Percentiles rank a stretch among this genome's conserved stretches.
These are phyloP conservation scores for Starmerella scarabaei DNA, from an alignment of 805 yeast species.

Conservation along the genomic window DNA sequence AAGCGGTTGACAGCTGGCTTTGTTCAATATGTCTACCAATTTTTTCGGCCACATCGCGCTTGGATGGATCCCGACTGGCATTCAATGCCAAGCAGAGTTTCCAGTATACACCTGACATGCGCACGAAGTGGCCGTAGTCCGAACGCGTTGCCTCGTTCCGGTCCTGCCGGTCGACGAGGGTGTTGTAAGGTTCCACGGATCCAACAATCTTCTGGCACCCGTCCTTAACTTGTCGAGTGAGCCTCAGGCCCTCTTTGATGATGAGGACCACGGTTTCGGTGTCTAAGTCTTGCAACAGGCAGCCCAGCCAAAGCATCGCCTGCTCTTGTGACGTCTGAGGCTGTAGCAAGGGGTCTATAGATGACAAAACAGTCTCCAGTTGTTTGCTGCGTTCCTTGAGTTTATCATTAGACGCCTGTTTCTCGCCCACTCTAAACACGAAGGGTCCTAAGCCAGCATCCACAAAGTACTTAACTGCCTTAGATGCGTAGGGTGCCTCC, in stretches of 20 bases:
- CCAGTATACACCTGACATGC: slow-evolving; percentile 43
- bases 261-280: slow-evolving; percentile 36
- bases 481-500: slow-evolving; percentile 45
- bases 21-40: background rate
- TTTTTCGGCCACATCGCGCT: background rate
- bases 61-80: slow-evolving; percentile 11
- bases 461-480: slow-evolving; percentile 50
- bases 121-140: slow-evolving; percentile 50
- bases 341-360: background rate
- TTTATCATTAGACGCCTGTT: background rate
- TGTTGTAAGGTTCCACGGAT: slow-evolving; percentile 10
- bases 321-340: slow-evolving; percentile 8
- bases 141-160: background rate
- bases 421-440: slow-evolving; percentile 33
- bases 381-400: background rate
- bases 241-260: slow-evolving; percentile 57
- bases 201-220: slow-evolving; percentile 37
- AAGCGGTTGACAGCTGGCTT: slow-evolving; percentile 31
- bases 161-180: slow-evolving; percentile 24
- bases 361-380: background rate
- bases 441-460: slow-evolving; percentile 42
- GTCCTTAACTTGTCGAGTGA: slow-evolving; percentile 37
- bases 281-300: slow-evolving; percentile 34
- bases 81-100: slow-evolving; percentile 31
- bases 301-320: slow-evolving; percentile 35